Conservation (phyloP, 768 basidiomycete genomes). For the Boletus rubescentipes region DNA sequence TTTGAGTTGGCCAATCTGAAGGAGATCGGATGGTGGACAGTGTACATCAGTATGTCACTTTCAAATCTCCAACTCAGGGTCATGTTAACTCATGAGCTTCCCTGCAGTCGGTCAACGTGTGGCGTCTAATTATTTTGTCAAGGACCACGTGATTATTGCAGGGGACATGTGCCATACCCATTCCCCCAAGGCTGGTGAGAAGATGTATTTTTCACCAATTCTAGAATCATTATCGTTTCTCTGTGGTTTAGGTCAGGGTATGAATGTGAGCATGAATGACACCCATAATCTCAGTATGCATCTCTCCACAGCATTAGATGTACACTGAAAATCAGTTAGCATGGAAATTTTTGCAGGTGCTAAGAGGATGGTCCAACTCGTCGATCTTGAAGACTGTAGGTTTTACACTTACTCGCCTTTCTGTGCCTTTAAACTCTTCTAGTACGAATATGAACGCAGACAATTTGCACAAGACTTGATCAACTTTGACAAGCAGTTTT, state of each 20-base stretch:
- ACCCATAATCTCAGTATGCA: constrained; percentile 63
- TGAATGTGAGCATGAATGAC: constrained; percentile 78
- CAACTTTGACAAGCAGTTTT: constrained; percentile 62
- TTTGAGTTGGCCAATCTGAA: constrained; percentile 49
- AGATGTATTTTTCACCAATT: neutral
- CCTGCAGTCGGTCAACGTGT: constrained; percentile 68
- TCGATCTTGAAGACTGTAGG: constrained; percentile 42
- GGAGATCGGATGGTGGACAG: constrained; percentile 67
- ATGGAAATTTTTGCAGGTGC: constrained; percentile 49
- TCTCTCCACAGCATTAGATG: constrained; percentile 27
- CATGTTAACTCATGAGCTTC: neutral
- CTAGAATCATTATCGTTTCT: neutral
- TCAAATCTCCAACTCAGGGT: neutral
- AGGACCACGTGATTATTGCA: constrained; percentile 69
- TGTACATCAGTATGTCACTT: constrained; percentile 58
- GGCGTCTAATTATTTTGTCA: constrained; percentile 56
- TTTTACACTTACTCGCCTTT: neutral
- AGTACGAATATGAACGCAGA: constrained; percentile 70
- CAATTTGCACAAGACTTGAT: constrained; percentile 73
- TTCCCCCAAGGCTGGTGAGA: constrained; percentile 60
- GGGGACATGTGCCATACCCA: constrained; percentile 76
- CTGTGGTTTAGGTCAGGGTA: constrained; percentile 55
- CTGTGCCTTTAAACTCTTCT: neutral
- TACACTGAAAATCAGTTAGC: constrained; percentile 46
- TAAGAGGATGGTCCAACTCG: constrained; percentile 39